Evolutionary conservation across 495 filamentous ascomycete species (phyloP).

Genomic region (Hypomontagnella monticulosa): DNA sequence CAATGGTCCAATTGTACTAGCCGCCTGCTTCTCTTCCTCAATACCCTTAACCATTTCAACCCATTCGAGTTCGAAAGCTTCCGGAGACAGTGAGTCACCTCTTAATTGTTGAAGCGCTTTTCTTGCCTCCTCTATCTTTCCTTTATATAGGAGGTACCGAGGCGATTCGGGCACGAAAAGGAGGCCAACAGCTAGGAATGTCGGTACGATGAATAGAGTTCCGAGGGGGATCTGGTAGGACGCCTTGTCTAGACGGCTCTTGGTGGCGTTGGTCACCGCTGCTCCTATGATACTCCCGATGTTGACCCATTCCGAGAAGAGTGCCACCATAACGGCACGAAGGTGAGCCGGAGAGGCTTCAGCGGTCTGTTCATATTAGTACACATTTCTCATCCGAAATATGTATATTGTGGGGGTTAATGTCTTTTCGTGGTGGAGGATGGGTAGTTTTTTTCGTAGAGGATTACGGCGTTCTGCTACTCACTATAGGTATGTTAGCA

Average conservation of each 20-base stretch:
- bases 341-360: constrained; percentile 51
- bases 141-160: constrained; percentile 55
- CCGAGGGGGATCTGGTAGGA: constrained; percentile 65
- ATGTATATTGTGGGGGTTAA: neutral
- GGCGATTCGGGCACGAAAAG: constrained; percentile 67
- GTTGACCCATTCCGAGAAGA: constrained; percentile 55
- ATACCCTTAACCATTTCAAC: constrained; percentile 52
- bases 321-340: constrained; percentile 56
- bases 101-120: constrained; percentile 45
- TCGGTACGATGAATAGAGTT: constrained; percentile 62
- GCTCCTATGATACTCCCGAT: constrained; percentile 65
- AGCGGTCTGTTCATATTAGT: constrained; percentile 36
- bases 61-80: constrained; percentile 49
- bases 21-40: constrained; percentile 49
- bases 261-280: constrained; percentile 51
- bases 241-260: constrained; percentile 40
- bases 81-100: constrained; percentile 40
- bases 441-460: neutral
- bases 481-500: constrained; percentile 23
- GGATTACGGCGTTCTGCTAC: neutral
- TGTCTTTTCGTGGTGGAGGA: too few relatives aligned
- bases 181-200: constrained; percentile 55
- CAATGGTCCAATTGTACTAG: constrained; percentile 43
- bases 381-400: neutral
- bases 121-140: constrained; percentile 46